phyloP scores from a whole-genome alignment of 2,329 filamentous ascomycete species.

The Ophiostoma piceae region DNA sequence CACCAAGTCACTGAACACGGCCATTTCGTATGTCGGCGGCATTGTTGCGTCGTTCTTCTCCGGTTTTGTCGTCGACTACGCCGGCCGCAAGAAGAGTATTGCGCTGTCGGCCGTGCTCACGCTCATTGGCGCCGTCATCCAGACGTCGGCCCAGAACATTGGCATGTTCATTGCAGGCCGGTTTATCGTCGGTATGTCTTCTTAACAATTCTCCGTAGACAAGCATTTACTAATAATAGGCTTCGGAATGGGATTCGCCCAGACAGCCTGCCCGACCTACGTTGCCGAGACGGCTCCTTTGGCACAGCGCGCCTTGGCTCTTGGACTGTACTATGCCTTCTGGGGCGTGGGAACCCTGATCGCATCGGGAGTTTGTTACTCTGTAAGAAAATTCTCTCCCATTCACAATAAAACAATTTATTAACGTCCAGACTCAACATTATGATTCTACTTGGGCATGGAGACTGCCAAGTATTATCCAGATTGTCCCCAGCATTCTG shows the following conservation, averaged over 20 bases:
- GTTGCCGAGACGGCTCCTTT: slow-evolving; percentile 66
- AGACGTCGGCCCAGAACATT: slow-evolving; percentile 58
- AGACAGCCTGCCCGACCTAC: slow-evolving; percentile 30
- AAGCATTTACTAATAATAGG: background rate
- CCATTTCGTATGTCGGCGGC: slow-evolving; percentile 16
- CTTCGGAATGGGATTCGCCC: slow-evolving; percentile 27
- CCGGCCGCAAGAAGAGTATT: slow-evolving; percentile 69
- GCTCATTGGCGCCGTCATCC: slow-evolving; percentile 64
- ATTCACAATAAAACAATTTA: slow-evolving; percentile 2
- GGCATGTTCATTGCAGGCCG: slow-evolving; percentile 67
- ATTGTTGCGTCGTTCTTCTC: slow-evolving; percentile 16
- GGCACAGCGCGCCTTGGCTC: slow-evolving; percentile 68
- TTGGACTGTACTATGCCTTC: slow-evolving; percentile 77
- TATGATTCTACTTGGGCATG: slow-evolving; percentile 27
- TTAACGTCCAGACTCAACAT: background rate
- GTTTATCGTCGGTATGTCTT: slow-evolving; percentile 59
- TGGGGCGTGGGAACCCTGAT: slow-evolving; percentile 67
- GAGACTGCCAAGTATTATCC: slow-evolving; percentile 43
- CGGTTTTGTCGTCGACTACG: slow-evolving; percentile 43
- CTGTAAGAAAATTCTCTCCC: slow-evolving; percentile 39
- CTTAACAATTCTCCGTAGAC: no score
- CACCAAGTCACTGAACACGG: slow-evolving; percentile 33
- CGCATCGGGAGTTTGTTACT: slow-evolving; percentile 68
- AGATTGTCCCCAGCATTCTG: slow-evolving; percentile 30
- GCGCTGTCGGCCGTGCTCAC: slow-evolving; percentile 66